phyloP scores from a whole-genome alignment of 202 grass and related monocot genomes.

The Miscanthus sacchariflorus region DNA sequence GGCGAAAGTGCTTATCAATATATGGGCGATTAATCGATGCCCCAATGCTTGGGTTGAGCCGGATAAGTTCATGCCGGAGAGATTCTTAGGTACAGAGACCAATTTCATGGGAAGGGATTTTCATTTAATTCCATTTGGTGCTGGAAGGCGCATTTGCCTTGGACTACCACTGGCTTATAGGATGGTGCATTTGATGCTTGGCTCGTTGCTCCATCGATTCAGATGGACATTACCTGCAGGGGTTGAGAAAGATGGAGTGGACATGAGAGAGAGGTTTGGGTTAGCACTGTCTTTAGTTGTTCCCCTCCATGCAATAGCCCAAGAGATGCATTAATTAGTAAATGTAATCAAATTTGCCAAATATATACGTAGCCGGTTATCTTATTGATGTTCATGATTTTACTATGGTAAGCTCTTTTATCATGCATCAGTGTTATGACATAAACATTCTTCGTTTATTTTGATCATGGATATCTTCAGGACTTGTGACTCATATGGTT shows the following conservation, averaged over 20 bases:
- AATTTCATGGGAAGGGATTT: constrained; percentile 49
- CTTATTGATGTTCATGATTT: too few relatives aligned
- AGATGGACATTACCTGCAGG: constrained; percentile 37
- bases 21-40: constrained; percentile 48
- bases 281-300: constrained; percentile 36
- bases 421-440: too few relatives aligned
- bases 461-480: too few relatives aligned
- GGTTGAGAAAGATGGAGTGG: not conserved
- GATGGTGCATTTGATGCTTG: constrained; percentile 62
- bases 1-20: constrained; percentile 39
- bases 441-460: too few relatives aligned
- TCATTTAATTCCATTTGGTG: constrained; percentile 49
- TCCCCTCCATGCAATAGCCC: not conserved
- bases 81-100: constrained; percentile 30
- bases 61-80: constrained; percentile 43
- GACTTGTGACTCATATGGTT: too few relatives aligned
- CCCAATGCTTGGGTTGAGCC: constrained; percentile 29
- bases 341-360: not conserved
- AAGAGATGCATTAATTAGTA: not conserved
- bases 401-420: too few relatives aligned
- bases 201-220: constrained; percentile 44
- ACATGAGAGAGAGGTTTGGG: constrained; percentile 57
- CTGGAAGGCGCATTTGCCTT: constrained; percentile 48
- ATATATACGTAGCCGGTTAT: not conserved
- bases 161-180: constrained; percentile 45